Evolutionary conservation across 78 protist species (phyloP).

Genomic region (Chrysochromulina tobinii): DNA sequence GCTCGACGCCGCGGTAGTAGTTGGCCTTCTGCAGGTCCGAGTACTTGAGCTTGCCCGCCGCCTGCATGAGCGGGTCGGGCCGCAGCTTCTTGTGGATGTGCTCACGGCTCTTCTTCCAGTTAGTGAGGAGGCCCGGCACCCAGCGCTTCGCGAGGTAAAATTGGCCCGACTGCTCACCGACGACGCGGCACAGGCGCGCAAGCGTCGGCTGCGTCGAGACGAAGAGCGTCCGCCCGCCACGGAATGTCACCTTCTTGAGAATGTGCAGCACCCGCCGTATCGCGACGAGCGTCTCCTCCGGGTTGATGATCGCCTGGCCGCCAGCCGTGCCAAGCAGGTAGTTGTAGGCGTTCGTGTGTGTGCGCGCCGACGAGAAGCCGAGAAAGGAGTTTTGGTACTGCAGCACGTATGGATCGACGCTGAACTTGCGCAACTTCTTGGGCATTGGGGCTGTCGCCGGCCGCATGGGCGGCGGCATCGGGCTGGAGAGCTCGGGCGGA

Average conservation of each 20-base stretch:
- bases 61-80: too few species aligned
- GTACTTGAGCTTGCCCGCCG: too few species aligned
- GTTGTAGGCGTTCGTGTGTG: neutral
- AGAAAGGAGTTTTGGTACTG: neutral
- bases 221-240: neutral
- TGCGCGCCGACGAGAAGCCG: neutral
- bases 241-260: neutral
- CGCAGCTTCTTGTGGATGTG: too few species aligned
- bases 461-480: too few species aligned
- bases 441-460: too few species aligned
- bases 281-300: constrained; percentile 8
- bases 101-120: neutral
- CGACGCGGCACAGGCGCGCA: neutral
- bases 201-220: neutral
- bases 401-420: neutral
- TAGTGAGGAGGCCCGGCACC: neutral
- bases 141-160: neutral
- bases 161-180: constrained; percentile 2
- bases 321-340: neutral
- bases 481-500: too few species aligned
- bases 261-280: neutral
- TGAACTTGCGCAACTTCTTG: too few species aligned
- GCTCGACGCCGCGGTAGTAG: neutral
- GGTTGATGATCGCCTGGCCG: constrained; percentile 9
- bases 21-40: too few species aligned